A percentile compares a stretch with the other conserved stretches of the same genome.
Evolutionary conservation across 75 land plant species (phyloP).

Genomic region (Cunninghamia lanceolata): DNA sequence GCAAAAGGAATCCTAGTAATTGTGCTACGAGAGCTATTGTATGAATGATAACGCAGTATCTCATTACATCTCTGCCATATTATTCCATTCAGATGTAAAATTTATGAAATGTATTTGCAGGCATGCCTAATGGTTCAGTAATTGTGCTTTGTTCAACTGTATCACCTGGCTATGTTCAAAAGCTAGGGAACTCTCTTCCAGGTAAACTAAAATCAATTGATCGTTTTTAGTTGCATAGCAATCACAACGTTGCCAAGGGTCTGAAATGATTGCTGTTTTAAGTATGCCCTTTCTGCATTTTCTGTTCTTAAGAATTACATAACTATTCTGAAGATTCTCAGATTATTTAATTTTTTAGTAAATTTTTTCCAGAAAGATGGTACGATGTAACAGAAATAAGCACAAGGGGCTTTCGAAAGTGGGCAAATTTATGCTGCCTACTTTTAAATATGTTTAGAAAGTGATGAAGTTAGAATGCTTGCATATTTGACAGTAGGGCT

Average conservation of each 20-base stretch:
- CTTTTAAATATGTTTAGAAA: not conserved
- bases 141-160: slow-evolving; percentile 63
- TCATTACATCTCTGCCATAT: not conserved
- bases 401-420: not conserved
- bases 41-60: not conserved
- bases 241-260: not conserved
- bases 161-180: slow-evolving; percentile 40
- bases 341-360: not conserved
- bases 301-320: not conserved
- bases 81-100: not conserved
- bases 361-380: not conserved
- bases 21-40: not conserved
- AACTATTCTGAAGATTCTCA: not conserved
- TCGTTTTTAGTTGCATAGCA: not conserved
- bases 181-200: slow-evolving; percentile 54
- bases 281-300: not conserved
- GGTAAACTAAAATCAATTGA: slow-evolving; percentile 28
- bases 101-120: slow-evolving; percentile 22
- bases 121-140: slow-evolving; percentile 42
- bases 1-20: not conserved
- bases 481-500: not conserved
- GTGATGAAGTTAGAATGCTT: not conserved
- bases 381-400: not conserved
- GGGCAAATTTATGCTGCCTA: not conserved
- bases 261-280: not conserved